Evolutionary conservation across 345 rosid genomes (phyloP), one percentile per base, ranked within the genome.

Genomic region (Rhodamnia argentea): DNA sequence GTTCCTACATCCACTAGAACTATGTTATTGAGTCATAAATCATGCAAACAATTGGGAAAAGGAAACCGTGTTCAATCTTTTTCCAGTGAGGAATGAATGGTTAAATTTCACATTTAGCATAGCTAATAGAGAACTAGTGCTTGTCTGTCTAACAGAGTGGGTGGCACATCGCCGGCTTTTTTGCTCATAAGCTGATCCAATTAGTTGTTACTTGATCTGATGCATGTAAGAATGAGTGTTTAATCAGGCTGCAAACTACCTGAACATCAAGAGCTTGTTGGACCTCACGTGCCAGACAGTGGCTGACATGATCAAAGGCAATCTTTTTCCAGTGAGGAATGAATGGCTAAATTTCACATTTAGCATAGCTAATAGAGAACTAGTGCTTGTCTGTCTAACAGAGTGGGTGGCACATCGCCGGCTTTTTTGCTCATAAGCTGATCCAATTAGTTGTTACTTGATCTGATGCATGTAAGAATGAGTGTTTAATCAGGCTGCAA

Each of bases 291-390:
- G 95, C 87, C 93, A 91, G 40, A 87, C 93, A 0, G 90, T 92
- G 52, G 97, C 97, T 4, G 95, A 93, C 86, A 88, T 86, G 95
- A 91, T n/a, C n/a, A n/a, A n/a, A n/a, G n/a, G n/a, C 24, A 70
- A 18, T 70, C 13, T 70, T 32, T 70, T 70, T 42, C 37, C 12
- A 11, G 26, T 32, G 78, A 37, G 47, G 7, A 70, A 37, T 18
- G 22, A 70, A 70, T 70, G 6, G 0, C 13, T 5, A 32, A 32
- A 32, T 70, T 8, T 64, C 4, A 10, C 78, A 32, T 70, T 70
- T 37, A 2, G 78, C 14, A 9, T 37, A 70, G 44, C 9, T 50
- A 18, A 16, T 70, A 18, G 13, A 24, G 9, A 70, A 32, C 44
- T 70, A 1, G 13, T 2, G 24, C 78, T 70, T 70, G 78, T 70